Evolutionary conservation across 331 rosid genomes (phyloP).

Genomic region (Rosa hybrid): DNA sequence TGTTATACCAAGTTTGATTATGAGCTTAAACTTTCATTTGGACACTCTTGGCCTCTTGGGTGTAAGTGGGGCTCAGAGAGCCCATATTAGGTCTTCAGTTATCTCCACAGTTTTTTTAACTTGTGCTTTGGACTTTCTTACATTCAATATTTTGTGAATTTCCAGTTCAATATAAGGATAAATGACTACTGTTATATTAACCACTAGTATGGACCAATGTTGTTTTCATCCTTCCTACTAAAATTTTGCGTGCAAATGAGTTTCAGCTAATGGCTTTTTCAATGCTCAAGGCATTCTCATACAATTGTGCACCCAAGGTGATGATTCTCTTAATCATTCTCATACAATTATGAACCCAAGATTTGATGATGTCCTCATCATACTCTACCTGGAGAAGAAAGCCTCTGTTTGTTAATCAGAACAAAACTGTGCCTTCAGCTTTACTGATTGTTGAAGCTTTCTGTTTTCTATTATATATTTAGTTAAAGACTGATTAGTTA

Average conservation of each 20-base stretch:
- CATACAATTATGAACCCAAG: too few relatives aligned
- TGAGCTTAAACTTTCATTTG: background rate
- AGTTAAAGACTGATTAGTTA: too few relatives aligned
- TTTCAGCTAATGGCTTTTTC: background rate
- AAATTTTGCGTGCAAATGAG: background rate
- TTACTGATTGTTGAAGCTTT: too few relatives aligned
- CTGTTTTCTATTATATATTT: too few relatives aligned
- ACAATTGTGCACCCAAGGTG: background rate
- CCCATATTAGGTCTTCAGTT: background rate
- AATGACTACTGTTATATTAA: background rate
- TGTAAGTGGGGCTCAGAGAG: background rate
- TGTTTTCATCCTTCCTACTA: background rate
- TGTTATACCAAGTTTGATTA: background rate
- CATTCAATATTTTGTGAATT: background rate
- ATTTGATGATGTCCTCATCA: too few relatives aligned
- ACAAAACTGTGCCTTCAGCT: too few relatives aligned
- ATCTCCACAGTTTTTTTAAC: background rate
- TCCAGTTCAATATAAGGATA: background rate
- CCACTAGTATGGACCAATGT: background rate
- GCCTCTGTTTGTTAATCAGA: too few relatives aligned
- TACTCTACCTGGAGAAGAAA: too few relatives aligned
- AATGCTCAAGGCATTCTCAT: background rate
- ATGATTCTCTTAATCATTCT: background rate
- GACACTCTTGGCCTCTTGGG: background rate
- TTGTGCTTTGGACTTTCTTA: background rate